Conservation (phyloP, 805 yeast species). For the Lachancea lanzarotensis region DNA sequence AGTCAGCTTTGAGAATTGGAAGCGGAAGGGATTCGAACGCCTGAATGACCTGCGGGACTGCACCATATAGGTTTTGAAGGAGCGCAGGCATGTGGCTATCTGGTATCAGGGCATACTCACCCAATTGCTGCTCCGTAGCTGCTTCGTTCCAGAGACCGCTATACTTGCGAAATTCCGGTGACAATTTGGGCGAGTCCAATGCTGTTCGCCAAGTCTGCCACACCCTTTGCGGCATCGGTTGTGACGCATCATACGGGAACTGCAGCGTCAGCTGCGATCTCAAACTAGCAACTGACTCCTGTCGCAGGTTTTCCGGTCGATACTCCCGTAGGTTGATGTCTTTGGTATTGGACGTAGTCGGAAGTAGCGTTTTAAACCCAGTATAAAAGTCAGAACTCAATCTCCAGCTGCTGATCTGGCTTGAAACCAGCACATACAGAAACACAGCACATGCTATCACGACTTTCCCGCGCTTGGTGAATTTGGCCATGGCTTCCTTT, state of each 20-base stretch:
- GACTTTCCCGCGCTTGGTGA: conserved; percentile 3
- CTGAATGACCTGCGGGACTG: conserved; percentile 67
- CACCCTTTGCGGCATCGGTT: conserved; percentile 66
- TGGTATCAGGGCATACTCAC: conserved; percentile 63
- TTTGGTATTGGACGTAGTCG: conserved; percentile 23
- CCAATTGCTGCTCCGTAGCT: conserved; percentile 21
- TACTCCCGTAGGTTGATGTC: conserved; percentile 17
- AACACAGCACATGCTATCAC: conserved; percentile 4
- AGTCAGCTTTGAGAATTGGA: conserved; percentile 83
- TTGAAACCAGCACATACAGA: conserved; percentile 6
- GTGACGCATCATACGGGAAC: conserved; percentile 65
- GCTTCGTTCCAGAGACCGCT: conserved; percentile 52
- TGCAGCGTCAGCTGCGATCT: conserved; percentile 52
- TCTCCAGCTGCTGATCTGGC: conserved; percentile 5
- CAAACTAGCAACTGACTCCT: conserved; percentile 12
- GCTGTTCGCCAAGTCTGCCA: conserved; percentile 95
- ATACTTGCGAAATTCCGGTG: conserved; percentile 42
- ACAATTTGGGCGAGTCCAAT: conserved; percentile 49
- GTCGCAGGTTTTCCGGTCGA: conserved; percentile 1
- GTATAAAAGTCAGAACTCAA: conserved; percentile 4
- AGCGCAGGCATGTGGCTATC: conserved; percentile 60
- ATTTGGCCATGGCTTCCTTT: neutral
- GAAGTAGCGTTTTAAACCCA: conserved; percentile 13
- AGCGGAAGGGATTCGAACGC: conserved; percentile 78
- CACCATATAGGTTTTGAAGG: conserved; percentile 49